Evolutionary conservation across 148 eudicot species (phyloP), one percentile per base, ranked within the genome.

Genomic region (Mesembryanthemum crystallinum): DNA sequence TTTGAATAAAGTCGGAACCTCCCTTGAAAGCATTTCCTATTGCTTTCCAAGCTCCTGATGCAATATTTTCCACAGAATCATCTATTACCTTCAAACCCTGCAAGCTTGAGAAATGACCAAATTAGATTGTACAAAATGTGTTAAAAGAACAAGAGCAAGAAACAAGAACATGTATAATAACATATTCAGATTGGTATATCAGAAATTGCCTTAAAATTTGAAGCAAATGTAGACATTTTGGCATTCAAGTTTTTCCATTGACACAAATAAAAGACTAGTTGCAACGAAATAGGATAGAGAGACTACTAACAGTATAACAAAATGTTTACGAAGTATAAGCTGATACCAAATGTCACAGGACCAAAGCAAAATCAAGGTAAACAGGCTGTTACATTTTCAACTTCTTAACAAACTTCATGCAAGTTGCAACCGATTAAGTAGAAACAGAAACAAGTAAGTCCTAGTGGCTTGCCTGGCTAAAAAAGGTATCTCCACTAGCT

Each of bases 1-100:
- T 88, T 61, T 91, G 83, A 82, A 91, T 89, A 25, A 94, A 80
- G 68, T 71, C 78, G 18, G 97, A 90, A 78, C 98, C 88, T 74
- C 92, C 98, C 87, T 79, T 92, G 75, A 73, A 87, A 76, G 97
- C 98, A 89, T 79, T 92, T 81, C 98, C 98, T 29, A 95, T 75
- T 71, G 98, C 98, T 74, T 95, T 88, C 98, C 98, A 95, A 65
- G 98, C 97, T 80, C 97, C 98, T 57, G 96, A 89, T 58, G 98
- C 93, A 74, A 95, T 81, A 74, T 85, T 90, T 81, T 92, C 98
- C 64, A 95, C 94, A 11, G 93, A 92, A 68, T 65, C 80, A 77
- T 95, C 97, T 68, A 95, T 47, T 69, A 76, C 96, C 83, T 92
- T 94, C 83, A 95, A 77, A 72, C 98, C 96, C 98, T 95, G 89